Evolutionary conservation across 1,284 basidiomycete species (phyloP), one percentile per base, ranked within the genome.

Genomic region (Erythrobasidium hasegawianum): DNA sequence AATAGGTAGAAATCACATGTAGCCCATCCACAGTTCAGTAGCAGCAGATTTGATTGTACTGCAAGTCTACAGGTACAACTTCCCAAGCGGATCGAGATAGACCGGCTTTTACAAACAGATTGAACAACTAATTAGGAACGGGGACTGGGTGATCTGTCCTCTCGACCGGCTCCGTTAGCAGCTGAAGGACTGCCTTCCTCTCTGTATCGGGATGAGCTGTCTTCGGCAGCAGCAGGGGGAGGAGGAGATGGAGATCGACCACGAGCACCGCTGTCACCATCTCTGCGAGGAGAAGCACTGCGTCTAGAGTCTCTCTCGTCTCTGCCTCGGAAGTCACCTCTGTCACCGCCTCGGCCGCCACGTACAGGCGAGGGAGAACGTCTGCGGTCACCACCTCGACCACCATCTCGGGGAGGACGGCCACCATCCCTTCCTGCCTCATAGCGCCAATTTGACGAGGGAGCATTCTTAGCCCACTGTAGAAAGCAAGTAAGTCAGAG

Each of bases 391-490:
- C 61, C 55, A 41, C 62, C 62, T 22, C 61, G n/a, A 47, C 20
- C 41, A 39, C 49, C 45, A 22, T 33, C 59, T 18, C 47, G 27
- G n/a, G 27, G 22, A 24, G 26, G 45, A 22, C 47, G 16, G 18
- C 40, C 27, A 5, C 27, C n/a, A n/a, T n/a, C 20, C 20, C 11
- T 16, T 16, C 20, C 18, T 57, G 50, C 33, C 56, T 65, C 62
- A 39, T 65, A 65, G 3, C 62, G 62, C 62, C 62, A 65, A 29
- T 65, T 65, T 9, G 62, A 55, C 13, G 62, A 65, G 26, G 62
- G 62, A 40, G 62, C 62, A 43, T 65, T 65, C 47, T 65, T 65
- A 33, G 62, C 62, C 62, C 62, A 65, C 62, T 65, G 40, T 43
- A 57, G 16, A 20, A n/a, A 33, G 14, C 9, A 13, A 27, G 3